These are phyloP conservation scores for Quercus wislizeni DNA, from an alignment of 306 rosid genomes.

Conservation along the genomic window DNA sequence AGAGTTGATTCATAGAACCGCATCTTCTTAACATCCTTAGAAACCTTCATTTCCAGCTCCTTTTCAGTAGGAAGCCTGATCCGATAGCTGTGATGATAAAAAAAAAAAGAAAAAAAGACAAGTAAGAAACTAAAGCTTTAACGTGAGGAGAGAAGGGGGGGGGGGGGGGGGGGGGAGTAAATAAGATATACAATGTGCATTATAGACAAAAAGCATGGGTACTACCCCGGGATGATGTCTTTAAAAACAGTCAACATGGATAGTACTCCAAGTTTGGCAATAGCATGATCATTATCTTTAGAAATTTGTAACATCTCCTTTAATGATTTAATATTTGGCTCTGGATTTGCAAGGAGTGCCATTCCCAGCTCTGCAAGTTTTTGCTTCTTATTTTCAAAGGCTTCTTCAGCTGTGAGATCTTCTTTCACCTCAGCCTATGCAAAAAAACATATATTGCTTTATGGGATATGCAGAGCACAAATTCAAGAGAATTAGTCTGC, in stretches of 20 bases:
- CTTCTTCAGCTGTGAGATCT: slow-evolving; percentile 81
- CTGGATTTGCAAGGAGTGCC: slow-evolving; percentile 76
- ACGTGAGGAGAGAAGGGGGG: background rate
- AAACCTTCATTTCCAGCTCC: slow-evolving; percentile 92
- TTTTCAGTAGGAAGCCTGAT: slow-evolving; percentile 96
- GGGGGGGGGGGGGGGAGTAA: background rate
- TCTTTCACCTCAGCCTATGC: slow-evolving; percentile 82
- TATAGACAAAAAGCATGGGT: slow-evolving; percentile 14
- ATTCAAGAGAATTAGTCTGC: slow-evolving; percentile 3
- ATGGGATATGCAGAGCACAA: slow-evolving; percentile 15
- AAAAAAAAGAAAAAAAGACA: background rate
- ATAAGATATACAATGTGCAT: slow-evolving; percentile 15
- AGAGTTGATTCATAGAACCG: slow-evolving; percentile 90
- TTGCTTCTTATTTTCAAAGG: slow-evolving; percentile 74
- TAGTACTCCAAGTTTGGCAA: slow-evolving; percentile 84
- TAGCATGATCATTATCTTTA: slow-evolving; percentile 58
- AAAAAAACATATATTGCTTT: slow-evolving; percentile 6
- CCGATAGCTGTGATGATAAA: slow-evolving; percentile 63
- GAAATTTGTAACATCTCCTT: slow-evolving; percentile 77
- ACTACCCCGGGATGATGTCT: slow-evolving; percentile 91
- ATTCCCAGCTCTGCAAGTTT: slow-evolving; percentile 95
- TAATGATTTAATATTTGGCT: slow-evolving; percentile 74
- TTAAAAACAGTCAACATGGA: slow-evolving; percentile 89
- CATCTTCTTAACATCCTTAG: slow-evolving; percentile 83
- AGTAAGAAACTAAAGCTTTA: background rate